A percentile compares a stretch with the other conserved stretches of the same genome.
Evolutionary conservation across 345 rosid genomes (phyloP).

Genomic region (Eucalyptus marginata): DNA sequence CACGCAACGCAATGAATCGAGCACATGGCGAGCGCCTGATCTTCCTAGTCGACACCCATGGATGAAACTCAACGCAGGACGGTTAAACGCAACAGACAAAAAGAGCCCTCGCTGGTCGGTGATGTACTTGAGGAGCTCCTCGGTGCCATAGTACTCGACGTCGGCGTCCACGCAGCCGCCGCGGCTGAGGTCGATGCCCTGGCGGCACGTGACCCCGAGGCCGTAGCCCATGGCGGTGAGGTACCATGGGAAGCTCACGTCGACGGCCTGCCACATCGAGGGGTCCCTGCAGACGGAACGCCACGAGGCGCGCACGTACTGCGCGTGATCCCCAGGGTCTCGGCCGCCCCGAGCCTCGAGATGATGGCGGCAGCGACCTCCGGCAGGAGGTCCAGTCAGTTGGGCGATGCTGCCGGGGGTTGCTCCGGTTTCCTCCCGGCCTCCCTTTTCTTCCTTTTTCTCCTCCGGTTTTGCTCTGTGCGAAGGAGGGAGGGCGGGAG

Average conservation of each 20-base stretch:
- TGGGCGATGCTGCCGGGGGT: neutral
- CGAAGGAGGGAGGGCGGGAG: too few relatives aligned
- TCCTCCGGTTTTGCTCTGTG: too few relatives aligned
- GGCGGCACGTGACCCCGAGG: constrained; percentile 15
- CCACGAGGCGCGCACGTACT: constrained; percentile 47
- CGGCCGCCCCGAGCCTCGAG: constrained; percentile 12
- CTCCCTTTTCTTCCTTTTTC: too few relatives aligned
- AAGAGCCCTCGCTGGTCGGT: constrained; percentile 17
- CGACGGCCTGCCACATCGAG: constrained; percentile 29
- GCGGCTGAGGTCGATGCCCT: constrained; percentile 41
- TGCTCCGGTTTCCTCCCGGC: neutral
- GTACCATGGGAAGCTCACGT: constrained; percentile 4
- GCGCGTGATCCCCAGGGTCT: constrained; percentile 21
- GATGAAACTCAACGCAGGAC: too few relatives aligned
- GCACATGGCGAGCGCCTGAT: too few relatives aligned
- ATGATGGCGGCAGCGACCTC: constrained; percentile 35
- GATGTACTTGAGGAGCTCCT: constrained; percentile 35
- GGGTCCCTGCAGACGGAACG: constrained; percentile 32
- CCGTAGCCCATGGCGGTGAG: neutral
- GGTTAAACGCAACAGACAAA: too few relatives aligned
- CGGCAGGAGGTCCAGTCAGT: constrained; percentile 44
- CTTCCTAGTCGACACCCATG: too few relatives aligned
- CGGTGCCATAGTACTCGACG: constrained; percentile 19
- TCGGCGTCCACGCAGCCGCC: constrained; percentile 27
- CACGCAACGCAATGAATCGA: too few relatives aligned